phyloP scores from a whole-genome alignment of 169 alveolate species.

The Theileria annulata region DNA sequence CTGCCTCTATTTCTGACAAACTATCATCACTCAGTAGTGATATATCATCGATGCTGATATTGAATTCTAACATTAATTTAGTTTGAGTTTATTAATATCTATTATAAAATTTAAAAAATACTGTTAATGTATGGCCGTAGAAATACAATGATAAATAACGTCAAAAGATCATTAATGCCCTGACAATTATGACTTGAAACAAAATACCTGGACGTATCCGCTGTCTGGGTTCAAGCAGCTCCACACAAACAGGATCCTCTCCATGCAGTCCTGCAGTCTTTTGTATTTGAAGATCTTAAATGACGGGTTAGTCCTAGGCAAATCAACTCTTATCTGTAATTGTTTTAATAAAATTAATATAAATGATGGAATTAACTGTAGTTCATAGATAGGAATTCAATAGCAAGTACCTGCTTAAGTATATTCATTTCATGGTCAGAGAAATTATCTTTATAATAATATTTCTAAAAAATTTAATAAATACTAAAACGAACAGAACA shows the following conservation, averaged over 20 bases:
- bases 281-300: constrained; percentile 77
- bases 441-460: constrained; percentile 23
- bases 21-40: constrained; percentile 64
- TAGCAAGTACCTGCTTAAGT: constrained; percentile 68
- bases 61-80: constrained; percentile 52
- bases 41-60: constrained; percentile 67
- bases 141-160: constrained; percentile 37
- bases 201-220: constrained; percentile 86
- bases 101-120: background rate
- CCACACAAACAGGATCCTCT: constrained; percentile 88
- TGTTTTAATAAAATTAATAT: background rate
- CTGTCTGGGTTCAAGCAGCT: constrained; percentile 91
- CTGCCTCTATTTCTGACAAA: constrained; percentile 86
- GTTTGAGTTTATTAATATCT: constrained; percentile 35
- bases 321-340: constrained; percentile 85
- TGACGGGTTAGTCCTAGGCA: constrained; percentile 87
- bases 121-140: constrained; percentile 80
- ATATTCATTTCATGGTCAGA: constrained; percentile 64
- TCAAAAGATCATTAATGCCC: constrained; percentile 89
- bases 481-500: constrained; percentile 36
- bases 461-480: constrained; percentile 25
- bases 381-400: constrained; percentile 26
- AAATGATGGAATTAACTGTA: constrained; percentile 27
- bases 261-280: constrained; percentile 83
- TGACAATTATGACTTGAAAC: constrained; percentile 28